Evolutionary conservation across 2,329 filamentous ascomycete species (phyloP), one percentile per base, ranked within the genome.

Genomic region (Botrytis squamosa): DNA sequence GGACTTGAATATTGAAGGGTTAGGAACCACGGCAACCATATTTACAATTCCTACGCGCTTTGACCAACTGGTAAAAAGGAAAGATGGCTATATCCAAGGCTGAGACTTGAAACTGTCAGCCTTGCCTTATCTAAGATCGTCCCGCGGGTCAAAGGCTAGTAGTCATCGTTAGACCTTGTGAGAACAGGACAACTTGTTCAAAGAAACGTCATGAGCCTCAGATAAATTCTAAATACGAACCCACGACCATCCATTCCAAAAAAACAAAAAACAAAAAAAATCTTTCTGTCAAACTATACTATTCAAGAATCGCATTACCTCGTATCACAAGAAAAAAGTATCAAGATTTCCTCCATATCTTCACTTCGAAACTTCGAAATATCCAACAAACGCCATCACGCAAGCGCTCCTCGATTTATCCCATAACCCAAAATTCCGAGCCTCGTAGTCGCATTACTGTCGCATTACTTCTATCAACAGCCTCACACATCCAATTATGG

Each of bases 401-500:
- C 49, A 68, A 42, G 3, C 33, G 18, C 10, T 14, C 18, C 36
- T 55, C 36, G 5, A 25, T 55, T 29, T 33, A 55, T 40, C 6
- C 12, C 36, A 16, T 49, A 55, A 5, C 8, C 66, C 33, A 33
- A 20, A 33, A 57, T 12, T 38, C 49, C 49, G 36, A 65, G 33
- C 25, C 69, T 38, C 42, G 42, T 65, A 42, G 44, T 66, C 44
- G 59, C 69, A 49, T 66, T 36, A 60, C 63, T 52, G 44, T 65
- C 33, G 59, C 69, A 49, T 67, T 44, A 40, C 63, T 33, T 20
- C 42, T 52, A 59, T 8, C 38, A 44, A 44, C 25, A 66, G 44
- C 42, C n/a, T 57, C 20, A 70, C 22, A 46, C 14, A 68, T 36
- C 38, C 36, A 42, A 70, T 12, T 44, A 81, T 81, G 80, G 81